Percentiles rank a stretch among this genome's conserved stretches.
These are phyloP conservation scores for Diplodia seriata DNA, from an alignment of 2,329 filamentous ascomycete species.

Conservation along the genomic window DNA sequence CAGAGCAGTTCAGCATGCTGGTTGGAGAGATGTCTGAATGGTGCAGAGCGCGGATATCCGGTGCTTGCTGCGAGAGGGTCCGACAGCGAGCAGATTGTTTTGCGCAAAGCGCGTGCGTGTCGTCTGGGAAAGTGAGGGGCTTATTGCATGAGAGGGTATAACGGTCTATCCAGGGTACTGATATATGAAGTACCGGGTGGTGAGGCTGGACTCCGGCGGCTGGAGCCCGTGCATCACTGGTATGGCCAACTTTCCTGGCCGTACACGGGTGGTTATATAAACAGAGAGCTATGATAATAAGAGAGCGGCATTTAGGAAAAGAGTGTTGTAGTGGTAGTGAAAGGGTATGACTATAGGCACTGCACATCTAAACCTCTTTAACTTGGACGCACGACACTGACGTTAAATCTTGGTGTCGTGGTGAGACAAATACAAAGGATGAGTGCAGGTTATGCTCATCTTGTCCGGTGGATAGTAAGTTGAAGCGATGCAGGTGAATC, in stretches of 20 bases:
- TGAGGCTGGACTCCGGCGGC: neutral
- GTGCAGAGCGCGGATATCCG: neutral
- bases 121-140: neutral
- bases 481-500: too few species aligned
- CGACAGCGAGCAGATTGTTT: neutral
- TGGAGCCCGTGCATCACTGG: neutral
- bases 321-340: neutral
- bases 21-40: constrained; percentile 16
- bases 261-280: neutral
- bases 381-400: too few species aligned
- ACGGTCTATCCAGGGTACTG: neutral
- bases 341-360: neutral
- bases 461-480: too few species aligned
- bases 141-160: neutral
- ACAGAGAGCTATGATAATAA: neutral
- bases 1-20: neutral
- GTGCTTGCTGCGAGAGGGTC: neutral
- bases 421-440: too few species aligned
- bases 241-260: neutral
- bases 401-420: too few species aligned
- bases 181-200: neutral
- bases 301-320: neutral
- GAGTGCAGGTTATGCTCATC: too few species aligned
- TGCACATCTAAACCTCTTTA: too few species aligned
- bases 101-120: neutral